phyloP scores from a whole-genome alignment of 2,329 filamentous ascomycete species.

The Monosporascus sp. region DNA sequence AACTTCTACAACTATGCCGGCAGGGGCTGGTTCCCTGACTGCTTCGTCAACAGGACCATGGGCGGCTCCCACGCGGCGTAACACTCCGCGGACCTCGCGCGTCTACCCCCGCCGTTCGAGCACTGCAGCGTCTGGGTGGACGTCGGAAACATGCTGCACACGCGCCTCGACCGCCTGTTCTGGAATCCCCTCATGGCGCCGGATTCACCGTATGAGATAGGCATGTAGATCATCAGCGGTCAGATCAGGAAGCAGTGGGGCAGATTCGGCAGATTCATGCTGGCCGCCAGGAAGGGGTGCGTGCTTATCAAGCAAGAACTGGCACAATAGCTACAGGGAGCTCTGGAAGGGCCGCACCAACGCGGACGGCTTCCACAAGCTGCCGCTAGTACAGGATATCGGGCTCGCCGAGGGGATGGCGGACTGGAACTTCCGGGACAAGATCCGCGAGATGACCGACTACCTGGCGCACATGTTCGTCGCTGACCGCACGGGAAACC shows the following conservation, averaged over 20 bases:
- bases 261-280: slow-evolving; percentile 36
- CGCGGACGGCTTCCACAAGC: slow-evolving; percentile 26
- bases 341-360: slow-evolving; percentile 31
- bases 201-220: slow-evolving; percentile 24
- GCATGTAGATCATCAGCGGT: slow-evolving; percentile 28
- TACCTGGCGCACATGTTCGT: slow-evolving; percentile 33
- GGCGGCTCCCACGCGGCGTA: slow-evolving; percentile 34
- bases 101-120: slow-evolving; percentile 29
- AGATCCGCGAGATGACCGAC: slow-evolving; percentile 27
- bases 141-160: slow-evolving; percentile 30
- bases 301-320: slow-evolving; percentile 36
- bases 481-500: slow-evolving; percentile 28
- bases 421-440: slow-evolving; percentile 15
- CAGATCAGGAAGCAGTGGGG: slow-evolving; percentile 29
- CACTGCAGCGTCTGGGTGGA: slow-evolving; percentile 35
- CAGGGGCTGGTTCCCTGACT: slow-evolving; percentile 27
- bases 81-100: slow-evolving; percentile 38
- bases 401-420: slow-evolving; percentile 25
- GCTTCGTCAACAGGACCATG: slow-evolving; percentile 34
- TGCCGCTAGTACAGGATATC: slow-evolving; percentile 25
- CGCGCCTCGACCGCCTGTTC: slow-evolving; percentile 28
- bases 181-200: slow-evolving; percentile 26
- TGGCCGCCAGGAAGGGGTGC: slow-evolving; percentile 36
- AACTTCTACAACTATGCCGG: slow-evolving; percentile 30
- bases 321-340: slow-evolving; percentile 33